phyloP scores from a whole-genome alignment of 1,139 yeast species.

The Zygoascus sp. region DNA sequence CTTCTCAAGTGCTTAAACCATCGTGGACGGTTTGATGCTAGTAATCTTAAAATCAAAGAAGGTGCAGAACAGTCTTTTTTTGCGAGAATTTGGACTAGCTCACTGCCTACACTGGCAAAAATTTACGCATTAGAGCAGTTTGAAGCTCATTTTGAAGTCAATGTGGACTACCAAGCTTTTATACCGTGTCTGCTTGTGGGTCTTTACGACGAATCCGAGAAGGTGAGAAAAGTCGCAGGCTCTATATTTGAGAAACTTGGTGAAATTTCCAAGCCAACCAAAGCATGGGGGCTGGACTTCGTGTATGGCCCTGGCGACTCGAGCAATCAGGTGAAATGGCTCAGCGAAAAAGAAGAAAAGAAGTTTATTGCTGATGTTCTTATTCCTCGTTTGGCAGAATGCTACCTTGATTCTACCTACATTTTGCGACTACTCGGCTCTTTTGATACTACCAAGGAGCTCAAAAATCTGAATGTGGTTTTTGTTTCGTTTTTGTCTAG shows the following conservation, averaged over 20 bases:
- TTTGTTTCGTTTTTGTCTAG: constrained; percentile 47
- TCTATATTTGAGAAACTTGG: constrained; percentile 32
- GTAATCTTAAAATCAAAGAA: constrained; percentile 16
- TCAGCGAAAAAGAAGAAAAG: constrained; percentile 62
- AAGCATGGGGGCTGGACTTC: constrained; percentile 37
- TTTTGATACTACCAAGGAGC: constrained; percentile 22
- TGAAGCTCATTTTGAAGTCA: constrained; percentile 18
- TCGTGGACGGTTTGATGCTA: constrained; percentile 15
- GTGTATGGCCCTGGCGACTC: constrained; percentile 46
- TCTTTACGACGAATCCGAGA: constrained; percentile 30
- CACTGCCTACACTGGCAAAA: constrained; percentile 31
- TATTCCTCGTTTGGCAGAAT: constrained; percentile 37
- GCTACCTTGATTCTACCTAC: constrained; percentile 44
- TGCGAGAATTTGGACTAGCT: constrained; percentile 32
- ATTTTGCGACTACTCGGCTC: constrained; percentile 36
- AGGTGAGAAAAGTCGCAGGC: constrained; percentile 42
- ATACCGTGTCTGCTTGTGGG: constrained; percentile 32
- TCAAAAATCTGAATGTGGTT: constrained; percentile 21
- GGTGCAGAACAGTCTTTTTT: constrained; percentile 29
- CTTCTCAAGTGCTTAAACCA: constrained; percentile 33
- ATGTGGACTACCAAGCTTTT: constrained; percentile 33
- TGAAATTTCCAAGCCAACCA: constrained; percentile 38
- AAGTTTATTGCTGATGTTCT: constrained; percentile 44
- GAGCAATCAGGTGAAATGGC: constrained; percentile 45
- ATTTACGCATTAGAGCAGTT: constrained; percentile 29